Evolutionary conservation across 352 stramenopile species (phyloP).

Genomic region (Pythium vanterpoolii): DNA sequence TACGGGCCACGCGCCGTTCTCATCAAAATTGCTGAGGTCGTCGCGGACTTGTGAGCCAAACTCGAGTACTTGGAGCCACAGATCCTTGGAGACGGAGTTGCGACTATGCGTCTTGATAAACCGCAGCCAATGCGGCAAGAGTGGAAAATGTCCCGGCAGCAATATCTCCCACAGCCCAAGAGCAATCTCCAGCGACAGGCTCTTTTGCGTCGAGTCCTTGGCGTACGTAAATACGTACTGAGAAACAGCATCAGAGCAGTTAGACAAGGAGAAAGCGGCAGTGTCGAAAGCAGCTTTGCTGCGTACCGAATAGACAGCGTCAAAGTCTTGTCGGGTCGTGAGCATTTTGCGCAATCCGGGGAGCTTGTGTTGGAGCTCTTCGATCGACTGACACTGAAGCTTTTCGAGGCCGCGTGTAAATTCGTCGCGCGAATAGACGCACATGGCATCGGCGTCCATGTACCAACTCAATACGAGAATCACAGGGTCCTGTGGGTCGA

Average conservation of each 20-base stretch:
- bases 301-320: conserved; percentile 81
- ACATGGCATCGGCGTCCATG: conserved; percentile 80
- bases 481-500: conserved; percentile 78
- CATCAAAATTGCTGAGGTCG: conserved; percentile 83
- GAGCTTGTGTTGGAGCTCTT: conserved; percentile 49
- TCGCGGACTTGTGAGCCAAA: conserved; percentile 70
- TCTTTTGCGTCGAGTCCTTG: conserved; percentile 84
- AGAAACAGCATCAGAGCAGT: background rate
- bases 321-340: conserved; percentile 41
- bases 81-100: conserved; percentile 80
- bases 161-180: conserved; percentile 71
- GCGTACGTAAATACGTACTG: conserved; percentile 85
- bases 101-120: conserved; percentile 63
- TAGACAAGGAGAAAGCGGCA: too few relatives aligned
- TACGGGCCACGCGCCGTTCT: conserved; percentile 85
- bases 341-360: conserved; percentile 52
- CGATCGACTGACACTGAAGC: conserved; percentile 54
- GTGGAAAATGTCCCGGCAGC: conserved; percentile 57
- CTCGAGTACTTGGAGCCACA: conserved; percentile 85
- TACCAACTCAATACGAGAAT: conserved; percentile 74
- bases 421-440: conserved; percentile 69
- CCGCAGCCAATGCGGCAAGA: conserved; percentile 62
- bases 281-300: too few relatives aligned
- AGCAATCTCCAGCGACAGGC: conserved; percentile 67
- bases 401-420: conserved; percentile 72